Conservation (phyloP, 495 filamentous ascomycete genomes). For the Chaetomium cochliodes region DNA sequence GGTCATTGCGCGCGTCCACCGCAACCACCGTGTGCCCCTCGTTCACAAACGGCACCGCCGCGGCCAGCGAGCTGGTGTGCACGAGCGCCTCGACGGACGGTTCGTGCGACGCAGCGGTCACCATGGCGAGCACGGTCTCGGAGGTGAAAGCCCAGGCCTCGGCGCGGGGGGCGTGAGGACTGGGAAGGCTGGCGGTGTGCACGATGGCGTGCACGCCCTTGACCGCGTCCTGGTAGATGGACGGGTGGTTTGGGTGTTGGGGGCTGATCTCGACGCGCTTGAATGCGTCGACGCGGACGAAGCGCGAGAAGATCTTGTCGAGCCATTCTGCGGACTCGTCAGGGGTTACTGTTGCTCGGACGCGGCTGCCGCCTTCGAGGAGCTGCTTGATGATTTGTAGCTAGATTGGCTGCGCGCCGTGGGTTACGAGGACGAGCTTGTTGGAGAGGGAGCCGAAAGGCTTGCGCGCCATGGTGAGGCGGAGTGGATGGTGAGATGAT, state of each 20-base stretch:
- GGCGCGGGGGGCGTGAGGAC: constrained; percentile 27
- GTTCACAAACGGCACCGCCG: constrained; percentile 35
- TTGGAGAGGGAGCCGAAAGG: neutral
- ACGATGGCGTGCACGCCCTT: constrained; percentile 38
- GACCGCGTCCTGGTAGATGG: constrained; percentile 39
- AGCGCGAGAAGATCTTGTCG: constrained; percentile 38
- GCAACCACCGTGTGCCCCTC: constrained; percentile 32
- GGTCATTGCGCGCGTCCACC: no score
- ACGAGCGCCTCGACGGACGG: constrained; percentile 51
- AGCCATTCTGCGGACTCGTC: constrained; percentile 43
- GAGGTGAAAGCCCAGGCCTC: constrained; percentile 45
- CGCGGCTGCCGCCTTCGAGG: constrained; percentile 46
- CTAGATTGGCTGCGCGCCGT: constrained; percentile 52
- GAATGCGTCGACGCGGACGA: constrained; percentile 38
- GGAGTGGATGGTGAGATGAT: no score
- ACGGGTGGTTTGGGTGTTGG: constrained; percentile 36
- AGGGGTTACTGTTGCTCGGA: constrained; percentile 48
- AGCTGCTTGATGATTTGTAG: constrained; percentile 49
- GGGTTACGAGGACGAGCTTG: constrained; percentile 47
- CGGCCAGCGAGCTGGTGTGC: constrained; percentile 48
- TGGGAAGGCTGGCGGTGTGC: constrained; percentile 45
- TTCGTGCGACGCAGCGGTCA: constrained; percentile 45
- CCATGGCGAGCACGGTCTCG: constrained; percentile 35
- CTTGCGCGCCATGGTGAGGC: neutral
- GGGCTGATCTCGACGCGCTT: constrained; percentile 30